Evolutionary conservation across 2,329 filamentous ascomycete species (phyloP).

Genomic region (Ophiostoma angusticollis): DNA sequence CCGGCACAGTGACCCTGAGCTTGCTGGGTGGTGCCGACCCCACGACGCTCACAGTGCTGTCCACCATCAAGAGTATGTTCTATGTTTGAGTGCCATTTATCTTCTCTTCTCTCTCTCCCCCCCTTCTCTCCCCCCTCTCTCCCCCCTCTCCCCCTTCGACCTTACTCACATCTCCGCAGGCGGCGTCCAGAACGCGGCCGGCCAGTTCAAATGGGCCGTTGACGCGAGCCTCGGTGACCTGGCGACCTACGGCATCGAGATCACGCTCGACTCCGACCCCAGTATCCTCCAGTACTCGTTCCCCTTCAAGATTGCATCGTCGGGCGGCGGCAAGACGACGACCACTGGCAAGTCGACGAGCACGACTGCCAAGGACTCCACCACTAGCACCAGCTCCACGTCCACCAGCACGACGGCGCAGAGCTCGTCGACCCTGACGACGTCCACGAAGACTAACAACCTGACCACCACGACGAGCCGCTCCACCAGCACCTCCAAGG

Average conservation of each 20-base stretch:
- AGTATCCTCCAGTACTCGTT: conserved; percentile 48
- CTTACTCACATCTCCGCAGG: conserved; percentile 21
- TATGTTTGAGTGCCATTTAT: not conserved
- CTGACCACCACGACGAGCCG: conserved; percentile 12
- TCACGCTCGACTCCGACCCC: conserved; percentile 35
- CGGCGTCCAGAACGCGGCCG: conserved; percentile 31
- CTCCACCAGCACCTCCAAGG: conserved; percentile 16
- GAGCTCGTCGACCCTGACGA: not conserved
- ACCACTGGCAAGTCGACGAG: not conserved
- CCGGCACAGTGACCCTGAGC: conserved; percentile 35
- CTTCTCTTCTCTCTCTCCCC: not conserved
- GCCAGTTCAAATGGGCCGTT: conserved; percentile 38
- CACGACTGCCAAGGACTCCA: conserved; percentile 17
- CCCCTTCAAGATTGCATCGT: conserved; percentile 51
- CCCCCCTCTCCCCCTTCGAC: not conserved
- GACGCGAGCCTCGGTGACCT: conserved; percentile 30
- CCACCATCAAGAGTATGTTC: conserved; percentile 38
- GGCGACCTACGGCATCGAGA: conserved; percentile 44
- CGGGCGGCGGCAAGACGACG: not conserved
- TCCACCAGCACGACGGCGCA: not conserved
- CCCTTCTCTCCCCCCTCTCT: not conserved
- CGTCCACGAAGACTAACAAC: conserved; percentile 12
- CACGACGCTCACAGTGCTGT: conserved; percentile 27
- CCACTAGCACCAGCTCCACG: conserved; percentile 9
- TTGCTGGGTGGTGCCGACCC: conserved; percentile 40